Conservation (phyloP, 768 basidiomycete species). For the Trametes maxima region DNA sequence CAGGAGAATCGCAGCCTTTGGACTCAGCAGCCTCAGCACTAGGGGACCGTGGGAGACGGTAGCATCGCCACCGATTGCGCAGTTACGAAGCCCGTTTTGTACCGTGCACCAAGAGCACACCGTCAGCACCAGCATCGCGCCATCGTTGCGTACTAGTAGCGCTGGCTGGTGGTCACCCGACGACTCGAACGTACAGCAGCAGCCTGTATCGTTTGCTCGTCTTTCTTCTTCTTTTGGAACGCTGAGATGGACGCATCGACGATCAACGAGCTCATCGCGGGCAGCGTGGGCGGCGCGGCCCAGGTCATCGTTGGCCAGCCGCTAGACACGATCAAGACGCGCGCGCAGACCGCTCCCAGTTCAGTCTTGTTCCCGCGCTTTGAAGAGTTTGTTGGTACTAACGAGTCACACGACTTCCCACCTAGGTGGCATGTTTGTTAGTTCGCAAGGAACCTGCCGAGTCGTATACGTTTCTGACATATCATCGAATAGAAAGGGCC, state of each 20-base stretch:
- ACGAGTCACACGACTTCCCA: not conserved
- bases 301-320: constrained; percentile 96
- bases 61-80: no score
- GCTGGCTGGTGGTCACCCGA: no score
- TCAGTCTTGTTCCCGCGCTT: constrained; percentile 31
- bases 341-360: constrained; percentile 88
- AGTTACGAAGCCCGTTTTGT: no score
- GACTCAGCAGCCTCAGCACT: no score
- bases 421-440: constrained; percentile 85
- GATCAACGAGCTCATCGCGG: constrained; percentile 82
- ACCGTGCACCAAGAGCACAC: no score
- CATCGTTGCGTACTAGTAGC: no score
- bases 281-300: constrained; percentile 89
- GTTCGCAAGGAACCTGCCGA: constrained; percentile 32
- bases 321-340: constrained; percentile 85
- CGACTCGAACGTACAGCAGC: no score
- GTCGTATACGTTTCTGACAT: no score
- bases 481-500: constrained; percentile 72
- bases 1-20: no score
- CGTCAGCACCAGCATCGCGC: no score
- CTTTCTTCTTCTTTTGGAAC: not conserved
- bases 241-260: constrained; percentile 47
- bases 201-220: not conserved
- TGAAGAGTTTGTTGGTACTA: not conserved
- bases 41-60: no score